phyloP scores from a whole-genome alignment of 2,329 filamentous ascomycete genomes.

The Sporothrix sp. region DNA sequence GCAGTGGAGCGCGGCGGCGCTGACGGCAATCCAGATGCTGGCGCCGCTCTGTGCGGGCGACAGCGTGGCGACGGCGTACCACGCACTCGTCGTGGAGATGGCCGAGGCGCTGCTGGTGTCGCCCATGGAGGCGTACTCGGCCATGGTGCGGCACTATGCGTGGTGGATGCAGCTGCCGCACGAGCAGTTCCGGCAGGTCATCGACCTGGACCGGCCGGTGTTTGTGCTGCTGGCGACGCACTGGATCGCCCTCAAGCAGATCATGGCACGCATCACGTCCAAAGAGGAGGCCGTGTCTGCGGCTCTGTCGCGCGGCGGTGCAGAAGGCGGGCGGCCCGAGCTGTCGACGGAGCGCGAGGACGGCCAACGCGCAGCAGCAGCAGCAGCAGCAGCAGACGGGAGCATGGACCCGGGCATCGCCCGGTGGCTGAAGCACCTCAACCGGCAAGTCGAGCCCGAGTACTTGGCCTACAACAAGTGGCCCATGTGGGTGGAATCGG shows the following conservation, averaged over 20 bases:
- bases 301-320: neutral
- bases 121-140: constrained; percentile 44
- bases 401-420: constrained; percentile 34
- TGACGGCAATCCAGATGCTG: constrained; percentile 33
- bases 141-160: constrained; percentile 40
- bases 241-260: constrained; percentile 45
- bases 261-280: constrained; percentile 41
- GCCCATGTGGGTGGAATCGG: constrained; percentile 45
- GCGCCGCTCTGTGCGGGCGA: constrained; percentile 32
- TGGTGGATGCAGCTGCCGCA: constrained; percentile 52
- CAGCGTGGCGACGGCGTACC: constrained; percentile 37
- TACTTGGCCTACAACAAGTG: constrained; percentile 40
- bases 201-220: constrained; percentile 37
- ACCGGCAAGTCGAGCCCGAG: constrained; percentile 35
- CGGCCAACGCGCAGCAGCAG: constrained; percentile 20
- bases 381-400: constrained; percentile 16
- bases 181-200: constrained; percentile 39
- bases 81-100: constrained; percentile 35
- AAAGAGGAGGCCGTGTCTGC: constrained; percentile 6
- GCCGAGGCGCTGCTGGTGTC: constrained; percentile 42
- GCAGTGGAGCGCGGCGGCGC: constrained; percentile 38
- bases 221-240: constrained; percentile 41
- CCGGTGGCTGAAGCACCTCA: constrained; percentile 43
- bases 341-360: constrained; percentile 4
- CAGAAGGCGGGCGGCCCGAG: neutral